A percentile compares a stretch with the other conserved stretches of the same genome.
These are phyloP conservation scores for Colletotrichum somersetense DNA, from an alignment of 2,329 filamentous ascomycete species.

Conservation along the genomic window DNA sequence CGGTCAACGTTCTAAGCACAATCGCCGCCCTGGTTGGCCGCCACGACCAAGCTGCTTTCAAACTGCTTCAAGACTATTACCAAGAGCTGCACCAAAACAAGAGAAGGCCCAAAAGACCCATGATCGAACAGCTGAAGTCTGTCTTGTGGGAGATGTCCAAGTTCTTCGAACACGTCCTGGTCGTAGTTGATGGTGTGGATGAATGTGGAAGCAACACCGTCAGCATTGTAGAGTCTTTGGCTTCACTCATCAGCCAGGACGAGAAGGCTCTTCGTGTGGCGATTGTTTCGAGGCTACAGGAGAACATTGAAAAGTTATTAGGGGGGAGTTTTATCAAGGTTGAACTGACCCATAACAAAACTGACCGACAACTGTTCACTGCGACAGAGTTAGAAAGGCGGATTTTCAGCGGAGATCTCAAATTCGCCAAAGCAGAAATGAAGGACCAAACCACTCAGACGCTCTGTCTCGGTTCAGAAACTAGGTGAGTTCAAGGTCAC, in stretches of 20 bases:
- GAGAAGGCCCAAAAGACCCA: background rate
- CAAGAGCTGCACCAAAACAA: background rate
- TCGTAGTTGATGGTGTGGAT: constrained; percentile 8
- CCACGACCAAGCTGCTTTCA: background rate
- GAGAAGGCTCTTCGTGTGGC: background rate
- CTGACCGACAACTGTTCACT: background rate
- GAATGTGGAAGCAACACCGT: background rate
- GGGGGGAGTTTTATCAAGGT: background rate
- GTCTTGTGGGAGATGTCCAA: background rate
- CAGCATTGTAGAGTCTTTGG: background rate
- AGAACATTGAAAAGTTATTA: background rate
- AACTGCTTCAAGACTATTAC: background rate
- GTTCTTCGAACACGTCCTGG: background rate
- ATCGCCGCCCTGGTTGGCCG: constrained; percentile 4
- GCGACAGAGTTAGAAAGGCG: constrained; percentile 1
- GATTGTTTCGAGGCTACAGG: background rate
- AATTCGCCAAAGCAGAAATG: background rate
- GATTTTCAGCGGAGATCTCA: background rate
- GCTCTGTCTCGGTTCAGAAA: background rate
- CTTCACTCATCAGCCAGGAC: background rate
- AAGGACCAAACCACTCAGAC: constrained; percentile 1
- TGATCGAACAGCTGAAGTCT: background rate
- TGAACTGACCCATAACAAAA: background rate
- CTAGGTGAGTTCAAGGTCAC: background rate
- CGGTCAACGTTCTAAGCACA: background rate